Evolutionary conservation across 2,329 filamentous ascomycete species (phyloP).

Genomic region (Colletotrichum sp.): DNA sequence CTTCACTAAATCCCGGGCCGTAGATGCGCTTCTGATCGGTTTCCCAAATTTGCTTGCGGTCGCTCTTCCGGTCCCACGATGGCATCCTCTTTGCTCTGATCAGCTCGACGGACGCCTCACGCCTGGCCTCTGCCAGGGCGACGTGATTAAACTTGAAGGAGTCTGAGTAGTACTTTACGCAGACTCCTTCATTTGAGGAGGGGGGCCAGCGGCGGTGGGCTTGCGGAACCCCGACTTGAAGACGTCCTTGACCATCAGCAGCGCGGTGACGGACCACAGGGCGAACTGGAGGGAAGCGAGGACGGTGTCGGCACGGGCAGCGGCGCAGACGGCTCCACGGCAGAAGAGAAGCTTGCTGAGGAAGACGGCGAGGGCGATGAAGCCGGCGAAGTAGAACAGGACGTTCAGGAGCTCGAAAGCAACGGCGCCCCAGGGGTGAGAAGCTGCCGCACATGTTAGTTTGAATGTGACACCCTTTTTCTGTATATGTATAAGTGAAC

Average conservation of each 20-base stretch:
- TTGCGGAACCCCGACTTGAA: conserved; percentile 46
- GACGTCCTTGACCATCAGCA: conserved; percentile 50
- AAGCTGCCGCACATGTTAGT: conserved; percentile 31
- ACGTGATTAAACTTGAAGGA: conserved; percentile 9
- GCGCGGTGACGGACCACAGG: conserved; percentile 55
- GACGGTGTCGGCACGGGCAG: conserved; percentile 58
- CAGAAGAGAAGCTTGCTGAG: conserved; percentile 61
- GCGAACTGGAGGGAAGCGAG: conserved; percentile 59
- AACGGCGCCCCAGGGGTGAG: conserved; percentile 54
- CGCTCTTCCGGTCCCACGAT: conserved; percentile 14
- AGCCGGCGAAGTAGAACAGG: conserved; percentile 64
- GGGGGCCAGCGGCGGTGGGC: conserved; percentile 28
- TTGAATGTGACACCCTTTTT: too few species aligned
- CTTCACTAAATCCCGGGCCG: conserved; percentile 19
- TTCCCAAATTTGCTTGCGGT: conserved; percentile 7
- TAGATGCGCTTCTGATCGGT: conserved; percentile 17
- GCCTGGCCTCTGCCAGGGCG: conserved; percentile 10
- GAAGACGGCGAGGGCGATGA: conserved; percentile 63
- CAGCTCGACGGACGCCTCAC: conserved; percentile 13
- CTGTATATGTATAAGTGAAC: too few species aligned
- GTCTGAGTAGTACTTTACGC: conserved; percentile 12
- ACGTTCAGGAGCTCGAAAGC: conserved; percentile 56
- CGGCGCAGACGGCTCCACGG: conserved; percentile 59
- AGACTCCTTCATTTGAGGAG: conserved; percentile 24
- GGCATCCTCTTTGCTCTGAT: conserved; percentile 8